Evolutionary conservation across 2,329 filamentous ascomycete species (phyloP).

Genomic region (Thielaviopsis musarum): DNA sequence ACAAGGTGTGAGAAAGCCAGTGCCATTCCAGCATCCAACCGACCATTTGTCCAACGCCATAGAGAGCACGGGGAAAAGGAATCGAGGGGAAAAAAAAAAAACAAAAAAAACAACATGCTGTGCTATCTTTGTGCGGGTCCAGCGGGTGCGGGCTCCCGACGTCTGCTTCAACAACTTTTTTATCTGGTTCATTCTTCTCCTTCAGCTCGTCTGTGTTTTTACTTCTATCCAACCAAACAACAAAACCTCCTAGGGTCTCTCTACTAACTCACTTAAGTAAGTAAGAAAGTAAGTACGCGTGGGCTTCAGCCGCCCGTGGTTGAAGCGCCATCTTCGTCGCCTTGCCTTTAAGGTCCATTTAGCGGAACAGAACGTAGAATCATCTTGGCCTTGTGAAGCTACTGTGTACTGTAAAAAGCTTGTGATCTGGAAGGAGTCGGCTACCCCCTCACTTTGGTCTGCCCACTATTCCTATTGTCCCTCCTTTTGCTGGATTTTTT

Average conservation of each 20-base stretch:
- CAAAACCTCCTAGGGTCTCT: background rate
- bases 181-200: background rate
- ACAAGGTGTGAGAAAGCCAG: background rate
- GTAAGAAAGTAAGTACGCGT: too few species aligned
- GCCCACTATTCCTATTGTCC: background rate
- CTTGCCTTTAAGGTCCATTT: background rate
- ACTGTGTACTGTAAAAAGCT: too few species aligned
- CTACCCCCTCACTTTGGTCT: background rate
- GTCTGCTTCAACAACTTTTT: background rate
- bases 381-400: too few species aligned
- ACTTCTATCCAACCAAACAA: background rate
- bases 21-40: background rate
- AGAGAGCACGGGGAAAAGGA: background rate
- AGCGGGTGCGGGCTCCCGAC: background rate
- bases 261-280: background rate
- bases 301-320: background rate
- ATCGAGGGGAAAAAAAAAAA: background rate
- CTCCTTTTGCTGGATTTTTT: background rate
- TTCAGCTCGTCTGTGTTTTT: background rate
- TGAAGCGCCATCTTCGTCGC: background rate
- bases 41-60: background rate
- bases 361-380: too few species aligned
- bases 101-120: background rate
- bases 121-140: background rate
- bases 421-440: background rate